Conservation (phyloP, 2,329 filamentous ascomycete species). For the Plenodomus biglobosus region DNA sequence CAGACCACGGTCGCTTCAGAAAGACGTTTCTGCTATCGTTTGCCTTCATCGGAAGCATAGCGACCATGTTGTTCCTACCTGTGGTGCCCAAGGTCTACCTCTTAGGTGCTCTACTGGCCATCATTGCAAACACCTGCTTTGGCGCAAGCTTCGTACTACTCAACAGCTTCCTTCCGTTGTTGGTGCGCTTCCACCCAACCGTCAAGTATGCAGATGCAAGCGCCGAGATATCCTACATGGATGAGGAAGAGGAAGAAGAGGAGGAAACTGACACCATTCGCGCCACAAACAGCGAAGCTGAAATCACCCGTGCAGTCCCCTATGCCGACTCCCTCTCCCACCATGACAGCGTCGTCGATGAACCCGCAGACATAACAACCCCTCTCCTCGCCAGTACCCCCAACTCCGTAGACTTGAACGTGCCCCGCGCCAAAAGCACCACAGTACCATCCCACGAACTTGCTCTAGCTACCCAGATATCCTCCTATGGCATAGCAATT, state of each 20-base stretch:
- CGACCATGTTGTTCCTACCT: slow-evolving; percentile 86
- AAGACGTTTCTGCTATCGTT: slow-evolving; percentile 87
- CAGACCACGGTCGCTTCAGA: slow-evolving; percentile 85
- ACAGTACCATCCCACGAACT: slow-evolving; percentile 65
- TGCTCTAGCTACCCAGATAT: slow-evolving; percentile 83
- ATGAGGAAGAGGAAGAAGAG: slow-evolving; percentile 35
- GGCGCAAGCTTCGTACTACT: slow-evolving; percentile 93
- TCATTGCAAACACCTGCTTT: slow-evolving; percentile 90
- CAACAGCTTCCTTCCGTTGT: slow-evolving; percentile 89
- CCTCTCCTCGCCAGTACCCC: slow-evolving; percentile 39
- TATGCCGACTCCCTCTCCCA: slow-evolving; percentile 32
- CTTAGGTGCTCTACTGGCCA: slow-evolving; percentile 78
- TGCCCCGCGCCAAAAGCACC: slow-evolving; percentile 32
- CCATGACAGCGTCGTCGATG: slow-evolving; percentile 29
- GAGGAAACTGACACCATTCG: slow-evolving; percentile 11
- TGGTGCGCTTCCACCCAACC: slow-evolving; percentile 81
- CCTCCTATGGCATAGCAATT: slow-evolving; percentile 88
- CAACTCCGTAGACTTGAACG: slow-evolving; percentile 30
- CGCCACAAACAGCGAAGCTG: slow-evolving; percentile 19
- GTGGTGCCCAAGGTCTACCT: slow-evolving; percentile 75
- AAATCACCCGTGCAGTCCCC: slow-evolving; percentile 25
- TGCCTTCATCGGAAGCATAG: slow-evolving; percentile 75
- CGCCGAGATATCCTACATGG: slow-evolving; percentile 19
- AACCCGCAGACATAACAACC: slow-evolving; percentile 40
- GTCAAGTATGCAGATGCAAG: slow-evolving; percentile 44